These are phyloP conservation scores for Blastocladiella britannica DNA, from an alignment of 192 early-diverging fungal genomes.

Conservation along the genomic window DNA sequence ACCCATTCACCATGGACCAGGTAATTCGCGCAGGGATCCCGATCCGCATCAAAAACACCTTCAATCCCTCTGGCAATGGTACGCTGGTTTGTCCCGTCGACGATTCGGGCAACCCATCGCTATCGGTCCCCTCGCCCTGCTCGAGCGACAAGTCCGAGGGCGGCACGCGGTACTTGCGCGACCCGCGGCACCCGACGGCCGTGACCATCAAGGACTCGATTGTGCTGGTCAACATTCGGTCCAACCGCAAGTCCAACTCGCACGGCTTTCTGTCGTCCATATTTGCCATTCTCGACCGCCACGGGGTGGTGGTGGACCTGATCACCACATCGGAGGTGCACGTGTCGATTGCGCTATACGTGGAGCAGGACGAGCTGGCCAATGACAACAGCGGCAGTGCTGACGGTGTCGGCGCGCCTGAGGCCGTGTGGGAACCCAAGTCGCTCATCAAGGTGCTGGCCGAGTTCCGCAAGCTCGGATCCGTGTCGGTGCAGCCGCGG, in stretches of 20 bases:
- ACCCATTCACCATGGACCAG: constrained; percentile 99
- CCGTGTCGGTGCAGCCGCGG: neutral
- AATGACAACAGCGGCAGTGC: no score
- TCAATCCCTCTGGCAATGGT: constrained; percentile 74
- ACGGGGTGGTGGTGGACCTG: constrained; percentile 81
- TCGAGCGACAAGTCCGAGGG: no score
- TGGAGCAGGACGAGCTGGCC: constrained; percentile 26
- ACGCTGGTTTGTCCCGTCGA: constrained; percentile 74
- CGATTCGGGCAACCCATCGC: neutral
- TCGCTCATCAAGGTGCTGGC: neutral
- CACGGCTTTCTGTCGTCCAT: constrained; percentile 97
- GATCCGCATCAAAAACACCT: constrained; percentile 97
- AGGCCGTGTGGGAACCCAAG: neutral
- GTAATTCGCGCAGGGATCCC: constrained; percentile 90
- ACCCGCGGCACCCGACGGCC: constrained; percentile 59
- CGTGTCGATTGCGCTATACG: constrained; percentile 64
- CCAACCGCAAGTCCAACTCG: constrained; percentile 82
- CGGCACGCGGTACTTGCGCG: constrained; percentile 2
- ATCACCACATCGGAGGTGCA: constrained; percentile 88
- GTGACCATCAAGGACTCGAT: constrained; percentile 98
- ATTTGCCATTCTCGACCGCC: constrained; percentile 71
- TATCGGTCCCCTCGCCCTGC: constrained; percentile 1
- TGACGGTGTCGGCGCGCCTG: no score
- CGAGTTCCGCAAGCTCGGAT: neutral
- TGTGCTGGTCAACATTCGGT: constrained; percentile 88